phyloP scores from a whole-genome alignment of 106 monocot genomes.

The Phalaenopsis equestris region DNA sequence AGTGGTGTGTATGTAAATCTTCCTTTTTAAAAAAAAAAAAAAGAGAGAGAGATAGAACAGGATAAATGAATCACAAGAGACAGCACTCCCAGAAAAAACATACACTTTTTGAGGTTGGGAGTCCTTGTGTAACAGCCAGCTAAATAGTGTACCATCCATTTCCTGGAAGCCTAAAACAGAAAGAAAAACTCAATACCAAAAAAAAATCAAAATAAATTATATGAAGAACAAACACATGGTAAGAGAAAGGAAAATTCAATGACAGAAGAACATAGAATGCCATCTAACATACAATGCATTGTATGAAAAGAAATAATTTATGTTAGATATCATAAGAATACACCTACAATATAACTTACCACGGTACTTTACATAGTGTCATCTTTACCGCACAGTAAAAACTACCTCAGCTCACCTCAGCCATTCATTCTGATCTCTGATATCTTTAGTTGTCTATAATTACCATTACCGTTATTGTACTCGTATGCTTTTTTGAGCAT shows the following conservation, averaged over 20 bases:
- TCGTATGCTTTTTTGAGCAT: too few species aligned
- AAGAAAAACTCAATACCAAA: not conserved
- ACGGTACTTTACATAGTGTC: too few species aligned
- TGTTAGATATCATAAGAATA: not conserved
- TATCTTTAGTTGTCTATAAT: too few species aligned
- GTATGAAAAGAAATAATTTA: not conserved
- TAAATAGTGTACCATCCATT: not conserved
- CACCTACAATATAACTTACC: too few species aligned
- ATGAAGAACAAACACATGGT: not conserved
- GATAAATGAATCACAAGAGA: not conserved
- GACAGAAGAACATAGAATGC: not conserved
- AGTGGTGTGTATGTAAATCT: too few species aligned
- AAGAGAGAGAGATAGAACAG: not conserved
- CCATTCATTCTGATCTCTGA: too few species aligned
- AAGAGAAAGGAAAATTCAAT: not conserved
- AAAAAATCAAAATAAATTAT: not conserved
- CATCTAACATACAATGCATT: not conserved
- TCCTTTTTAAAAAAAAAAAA: not conserved
- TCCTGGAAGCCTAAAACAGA: not conserved
- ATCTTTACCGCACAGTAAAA: too few species aligned
- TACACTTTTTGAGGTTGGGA: not conserved
- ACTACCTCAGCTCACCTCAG: too few species aligned
- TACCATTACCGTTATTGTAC: too few species aligned
- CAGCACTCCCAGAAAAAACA: not conserved
- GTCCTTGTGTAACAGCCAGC: conserved; percentile 5